Conservation (phyloP, 2,329 filamentous ascomycete species). For the Fusarium floridanum region DNA sequence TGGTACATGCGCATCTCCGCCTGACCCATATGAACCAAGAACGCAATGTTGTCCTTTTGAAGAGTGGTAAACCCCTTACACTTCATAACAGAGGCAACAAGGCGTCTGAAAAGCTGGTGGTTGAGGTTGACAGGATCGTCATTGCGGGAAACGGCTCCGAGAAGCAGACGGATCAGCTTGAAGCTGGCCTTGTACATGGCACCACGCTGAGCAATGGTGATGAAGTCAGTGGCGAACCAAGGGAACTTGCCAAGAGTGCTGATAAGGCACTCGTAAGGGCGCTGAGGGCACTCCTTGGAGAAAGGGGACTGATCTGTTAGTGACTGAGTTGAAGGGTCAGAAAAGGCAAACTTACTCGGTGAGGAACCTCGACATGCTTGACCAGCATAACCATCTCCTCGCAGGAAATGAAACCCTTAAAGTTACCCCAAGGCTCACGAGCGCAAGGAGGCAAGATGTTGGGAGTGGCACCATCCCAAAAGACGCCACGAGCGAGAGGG, state of each 20-base stretch:
- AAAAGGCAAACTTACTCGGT: slow-evolving; percentile 64
- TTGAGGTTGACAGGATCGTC: slow-evolving; percentile 62
- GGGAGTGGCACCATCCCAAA: slow-evolving; percentile 66
- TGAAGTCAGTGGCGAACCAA: slow-evolving; percentile 68
- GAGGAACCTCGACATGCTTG: slow-evolving; percentile 72
- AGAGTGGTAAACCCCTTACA: slow-evolving; percentile 72
- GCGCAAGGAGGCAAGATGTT: slow-evolving; percentile 51
- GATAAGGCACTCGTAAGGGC: slow-evolving; percentile 75
- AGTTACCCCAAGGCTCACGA: slow-evolving; percentile 63
- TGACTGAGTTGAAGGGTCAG: not conserved
- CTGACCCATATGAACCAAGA: slow-evolving; percentile 53
- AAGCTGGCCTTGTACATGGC: slow-evolving; percentile 64
- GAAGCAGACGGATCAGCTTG: slow-evolving; percentile 62
- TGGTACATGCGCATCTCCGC: slow-evolving; percentile 55
- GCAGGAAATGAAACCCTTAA: slow-evolving; percentile 70
- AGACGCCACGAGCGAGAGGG: slow-evolving; percentile 67
- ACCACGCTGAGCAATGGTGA: slow-evolving; percentile 70
- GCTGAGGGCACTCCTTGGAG: slow-evolving; percentile 71
- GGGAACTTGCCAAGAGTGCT: slow-evolving; percentile 73
- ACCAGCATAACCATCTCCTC: slow-evolving; percentile 75
- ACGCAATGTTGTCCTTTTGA: slow-evolving; percentile 72
- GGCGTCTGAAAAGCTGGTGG: slow-evolving; percentile 65
- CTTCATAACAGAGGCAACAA: slow-evolving; percentile 64
- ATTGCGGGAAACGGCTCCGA: slow-evolving; percentile 55
- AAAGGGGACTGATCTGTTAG: slow-evolving; percentile 65